phyloP scores from a whole-genome alignment of 1,284 basidiomycete species.

The Ganoderma sinense region DNA sequence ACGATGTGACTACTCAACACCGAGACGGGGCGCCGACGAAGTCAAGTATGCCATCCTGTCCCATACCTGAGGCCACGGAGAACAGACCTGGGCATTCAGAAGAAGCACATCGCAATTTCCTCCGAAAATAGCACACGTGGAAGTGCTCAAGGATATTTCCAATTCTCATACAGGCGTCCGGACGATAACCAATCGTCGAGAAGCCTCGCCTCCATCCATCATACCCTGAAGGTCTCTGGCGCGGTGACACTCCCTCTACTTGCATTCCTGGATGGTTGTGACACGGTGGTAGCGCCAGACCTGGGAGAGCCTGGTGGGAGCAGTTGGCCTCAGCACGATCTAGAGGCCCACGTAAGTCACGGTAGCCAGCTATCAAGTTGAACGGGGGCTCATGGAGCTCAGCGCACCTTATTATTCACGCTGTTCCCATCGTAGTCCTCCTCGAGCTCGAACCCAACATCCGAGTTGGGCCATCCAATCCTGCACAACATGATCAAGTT shows the following conservation, averaged over 20 bases:
- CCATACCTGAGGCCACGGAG: neutral
- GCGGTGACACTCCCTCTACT: too few relatives aligned
- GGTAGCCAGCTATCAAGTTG: too few relatives aligned
- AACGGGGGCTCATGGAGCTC: too few relatives aligned
- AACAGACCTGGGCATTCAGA: neutral
- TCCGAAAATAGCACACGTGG: too few relatives aligned
- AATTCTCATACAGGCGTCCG: too few relatives aligned
- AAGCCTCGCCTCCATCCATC: too few relatives aligned
- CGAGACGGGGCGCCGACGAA: neutral
- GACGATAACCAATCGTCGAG: too few relatives aligned
- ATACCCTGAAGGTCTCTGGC: too few relatives aligned
- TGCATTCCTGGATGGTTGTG: too few relatives aligned
- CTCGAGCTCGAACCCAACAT: conserved; percentile 34
- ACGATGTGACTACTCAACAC: neutral
- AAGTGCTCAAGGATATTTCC: too few relatives aligned
- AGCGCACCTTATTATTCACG: conserved; percentile 33
- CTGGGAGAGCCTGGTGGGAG: conserved; percentile 31
- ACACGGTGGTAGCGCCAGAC: conserved; percentile 30
- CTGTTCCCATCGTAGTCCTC: conserved; percentile 29
- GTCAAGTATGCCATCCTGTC: neutral
- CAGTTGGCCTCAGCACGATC: conserved; percentile 30
- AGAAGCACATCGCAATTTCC: neutral
- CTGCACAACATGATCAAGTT: conserved; percentile 20
- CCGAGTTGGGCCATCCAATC: conserved; percentile 35
- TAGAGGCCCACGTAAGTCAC: conserved; percentile 1